Percentiles rank a stretch among this genome's conserved stretches.
phyloP scores from a whole-genome alignment of 345 rosid genomes.

The Cardamine resedifolia region DNA sequence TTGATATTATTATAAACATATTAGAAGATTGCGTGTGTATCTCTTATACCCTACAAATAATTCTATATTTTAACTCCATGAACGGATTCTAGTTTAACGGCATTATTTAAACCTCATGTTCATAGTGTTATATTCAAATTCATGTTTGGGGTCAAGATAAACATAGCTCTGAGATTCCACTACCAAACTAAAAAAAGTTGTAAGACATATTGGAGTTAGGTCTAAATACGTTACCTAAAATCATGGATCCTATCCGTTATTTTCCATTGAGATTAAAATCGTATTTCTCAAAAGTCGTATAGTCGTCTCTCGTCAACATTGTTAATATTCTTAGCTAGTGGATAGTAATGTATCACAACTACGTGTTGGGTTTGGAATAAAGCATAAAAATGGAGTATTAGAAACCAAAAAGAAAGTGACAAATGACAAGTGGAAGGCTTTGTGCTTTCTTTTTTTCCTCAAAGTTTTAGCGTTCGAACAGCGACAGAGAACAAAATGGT shows the following conservation, averaged over 20 bases:
- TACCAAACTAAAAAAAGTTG: neutral
- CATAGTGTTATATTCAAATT: neutral
- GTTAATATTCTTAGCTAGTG: constrained; percentile 17
- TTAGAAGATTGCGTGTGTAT: neutral
- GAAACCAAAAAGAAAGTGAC: constrained; percentile 20
- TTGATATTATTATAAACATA: neutral
- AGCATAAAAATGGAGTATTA: constrained; percentile 24
- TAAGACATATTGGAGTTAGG: neutral
- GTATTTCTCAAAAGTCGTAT: neutral
- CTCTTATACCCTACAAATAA: neutral
- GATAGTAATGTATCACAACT: constrained; percentile 7
- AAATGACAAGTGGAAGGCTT: constrained; percentile 23
- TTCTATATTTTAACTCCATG: neutral
- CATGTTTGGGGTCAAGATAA: neutral
- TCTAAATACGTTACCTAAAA: neutral
- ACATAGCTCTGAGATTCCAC: neutral
- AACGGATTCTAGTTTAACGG: neutral
- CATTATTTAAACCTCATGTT: neutral
- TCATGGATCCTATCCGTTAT: neutral
- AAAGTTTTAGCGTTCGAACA: neutral
- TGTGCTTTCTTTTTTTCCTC: neutral
- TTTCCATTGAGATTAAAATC: neutral
- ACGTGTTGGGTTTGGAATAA: constrained; percentile 9
- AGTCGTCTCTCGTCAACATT: neutral
- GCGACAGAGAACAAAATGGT: neutral